phyloP scores from a whole-genome alignment of 257 asterid genomes.

The Solanum bulbocastanum region DNA sequence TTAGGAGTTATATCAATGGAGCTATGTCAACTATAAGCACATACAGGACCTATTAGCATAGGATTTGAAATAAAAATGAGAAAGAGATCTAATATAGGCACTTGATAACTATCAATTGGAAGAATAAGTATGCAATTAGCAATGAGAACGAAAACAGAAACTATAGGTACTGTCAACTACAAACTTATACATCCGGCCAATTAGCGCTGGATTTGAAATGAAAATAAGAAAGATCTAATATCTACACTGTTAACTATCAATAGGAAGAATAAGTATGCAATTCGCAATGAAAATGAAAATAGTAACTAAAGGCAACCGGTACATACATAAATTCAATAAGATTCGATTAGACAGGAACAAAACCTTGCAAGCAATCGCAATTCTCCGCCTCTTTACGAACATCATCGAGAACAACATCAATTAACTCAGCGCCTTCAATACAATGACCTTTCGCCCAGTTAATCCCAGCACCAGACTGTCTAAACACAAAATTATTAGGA shows the following conservation, averaged over 20 bases:
- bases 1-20: too few relatives aligned
- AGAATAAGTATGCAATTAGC: not conserved
- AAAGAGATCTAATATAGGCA: too few relatives aligned
- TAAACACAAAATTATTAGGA: slow-evolving; percentile 36
- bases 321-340: too few relatives aligned
- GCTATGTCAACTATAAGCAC: not conserved
- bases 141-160: not conserved
- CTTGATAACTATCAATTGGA: too few relatives aligned
- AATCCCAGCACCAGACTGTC: slow-evolving; percentile 53
- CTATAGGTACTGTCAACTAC: too few relatives aligned
- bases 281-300: not conserved
- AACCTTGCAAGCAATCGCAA: slow-evolving; percentile 64
- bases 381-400: slow-evolving; percentile 55
- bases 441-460: slow-evolving; percentile 66
- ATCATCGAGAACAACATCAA: slow-evolving; percentile 54
- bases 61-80: not conserved
- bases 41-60: not conserved
- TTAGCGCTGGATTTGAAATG: not conserved
- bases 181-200: not conserved
- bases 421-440: slow-evolving; percentile 57
- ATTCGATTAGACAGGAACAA: not conserved
- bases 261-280: not conserved
- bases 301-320: not conserved
- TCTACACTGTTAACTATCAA: too few relatives aligned
- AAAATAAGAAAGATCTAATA: not conserved